Evolutionary conservation across 2,329 filamentous ascomycete genomes (phyloP), one percentile per base, ranked within the genome.

Genomic region (Neocucurbitaria cava): DNA sequence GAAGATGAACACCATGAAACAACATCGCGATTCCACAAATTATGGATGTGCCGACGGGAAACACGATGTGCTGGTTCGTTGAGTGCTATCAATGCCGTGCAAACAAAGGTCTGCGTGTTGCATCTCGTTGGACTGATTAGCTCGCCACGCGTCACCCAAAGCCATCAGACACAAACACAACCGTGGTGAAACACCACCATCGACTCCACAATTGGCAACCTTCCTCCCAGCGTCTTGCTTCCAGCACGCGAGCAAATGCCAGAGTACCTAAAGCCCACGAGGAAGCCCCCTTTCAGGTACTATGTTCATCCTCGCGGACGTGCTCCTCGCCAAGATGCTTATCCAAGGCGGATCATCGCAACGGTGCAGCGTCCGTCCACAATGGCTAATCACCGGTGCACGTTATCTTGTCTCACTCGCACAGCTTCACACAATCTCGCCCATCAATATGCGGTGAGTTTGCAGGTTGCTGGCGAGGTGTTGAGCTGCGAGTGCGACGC

Each of bases 321-420:
- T 56, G 55, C 49, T 24, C 52, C 49, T 23, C 38, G 51, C 58
- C 43, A 58, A 56, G 52, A 38, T 38, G 33, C 41, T 46, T 36
- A 51, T 39, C 49, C 36, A 42, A 42, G 18, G 5, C 35, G 13
- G n/a, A n/a, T n/a, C n/a, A 46, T 41, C 41, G 42, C 35, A 20
- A 23, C 10, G 9, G n/a, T 43, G 17, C 40, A 23, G 20, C 47
- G 39, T 30, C 28, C 47, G 39, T 30, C 28, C 11, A 10, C 11
- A 15, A 31, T 3, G 28, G 28, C 38, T 20, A 26, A n/a, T 20
- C 15, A 18, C 35, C 42, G 30, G 18, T 35, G 17, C 44, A 26
- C 45, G 33, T 40, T 47, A 26, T 48, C 21, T 31, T 46, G 33
- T 48, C 43, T 56, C 49, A 50, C 43, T 56, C 49, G 43, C 33